Evolutionary conservation across 257 asterid species (phyloP).

Genomic region (Solanum clarkiae): DNA sequence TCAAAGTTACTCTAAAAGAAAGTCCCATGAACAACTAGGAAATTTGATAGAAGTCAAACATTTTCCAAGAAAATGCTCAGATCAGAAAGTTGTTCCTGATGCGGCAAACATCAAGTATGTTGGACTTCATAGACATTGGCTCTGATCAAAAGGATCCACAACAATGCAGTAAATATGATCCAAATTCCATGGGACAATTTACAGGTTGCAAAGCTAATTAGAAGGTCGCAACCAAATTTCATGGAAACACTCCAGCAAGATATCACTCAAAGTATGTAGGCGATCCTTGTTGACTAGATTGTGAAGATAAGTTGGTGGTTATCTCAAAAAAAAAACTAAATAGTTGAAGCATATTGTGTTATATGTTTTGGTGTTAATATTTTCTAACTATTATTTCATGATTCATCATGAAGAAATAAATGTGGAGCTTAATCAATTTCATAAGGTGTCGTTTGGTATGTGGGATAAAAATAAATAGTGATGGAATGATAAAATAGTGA

Average conservation of each 20-base stretch:
- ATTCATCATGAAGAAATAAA: background rate
- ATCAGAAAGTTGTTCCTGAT: background rate
- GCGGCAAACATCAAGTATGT: background rate
- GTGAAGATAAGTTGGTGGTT: conserved; percentile 47
- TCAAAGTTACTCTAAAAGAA: background rate
- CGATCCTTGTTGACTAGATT: conserved; percentile 87
- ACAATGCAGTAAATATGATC: conserved; percentile 68
- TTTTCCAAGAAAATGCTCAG: background rate
- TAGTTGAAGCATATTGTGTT: background rate
- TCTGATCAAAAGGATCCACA: conserved; percentile 42
- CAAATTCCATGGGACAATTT: conserved; percentile 33
- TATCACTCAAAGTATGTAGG: conserved; percentile 58
- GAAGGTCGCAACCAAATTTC: conserved; percentile 40
- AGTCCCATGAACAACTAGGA: background rate
- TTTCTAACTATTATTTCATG: background rate
- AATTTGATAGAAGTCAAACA: background rate
- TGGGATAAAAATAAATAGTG: too few relatives aligned
- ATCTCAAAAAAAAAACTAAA: background rate
- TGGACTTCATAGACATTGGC: conserved; percentile 45
- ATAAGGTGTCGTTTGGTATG: background rate
- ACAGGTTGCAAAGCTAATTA: conserved; percentile 42
- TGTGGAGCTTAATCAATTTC: background rate
- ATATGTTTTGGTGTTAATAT: background rate
- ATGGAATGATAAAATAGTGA: too few relatives aligned
- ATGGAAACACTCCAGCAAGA: conserved; percentile 70